phyloP scores from a whole-genome alignment of 176 grass and related monocot genomes.

The Oryza nivara region DNA sequence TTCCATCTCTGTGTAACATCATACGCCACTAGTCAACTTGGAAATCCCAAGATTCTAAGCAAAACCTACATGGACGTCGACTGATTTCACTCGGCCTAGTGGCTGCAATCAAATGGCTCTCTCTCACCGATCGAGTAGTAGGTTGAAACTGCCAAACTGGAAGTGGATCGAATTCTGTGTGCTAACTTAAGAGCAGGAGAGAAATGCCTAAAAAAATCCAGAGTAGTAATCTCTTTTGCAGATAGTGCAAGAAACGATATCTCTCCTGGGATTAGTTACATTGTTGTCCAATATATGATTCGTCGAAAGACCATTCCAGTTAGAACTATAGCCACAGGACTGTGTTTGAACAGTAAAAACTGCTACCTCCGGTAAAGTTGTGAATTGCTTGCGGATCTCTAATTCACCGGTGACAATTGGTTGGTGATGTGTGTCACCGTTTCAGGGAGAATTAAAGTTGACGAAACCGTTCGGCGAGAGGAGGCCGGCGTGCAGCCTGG shows the following conservation, averaged over 20 bases:
- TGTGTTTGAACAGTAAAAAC: neutral
- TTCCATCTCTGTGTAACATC: neutral
- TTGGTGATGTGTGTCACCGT: neutral
- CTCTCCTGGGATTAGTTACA: neutral
- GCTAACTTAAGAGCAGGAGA: neutral
- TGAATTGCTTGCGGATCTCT: no score
- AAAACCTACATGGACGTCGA: neutral
- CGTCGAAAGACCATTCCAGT: neutral
- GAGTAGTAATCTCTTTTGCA: no score
- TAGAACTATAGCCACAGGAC: neutral
- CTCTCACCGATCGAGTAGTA: neutral
- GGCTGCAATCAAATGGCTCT: neutral
- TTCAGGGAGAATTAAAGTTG: neutral
- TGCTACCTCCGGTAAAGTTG: neutral
- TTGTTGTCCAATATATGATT: neutral
- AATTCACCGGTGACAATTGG: neutral
- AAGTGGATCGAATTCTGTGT: neutral
- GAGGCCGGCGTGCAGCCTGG: neutral
- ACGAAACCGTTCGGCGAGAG: conserved; percentile 36
- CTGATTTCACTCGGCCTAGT: neutral
- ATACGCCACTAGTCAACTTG: neutral
- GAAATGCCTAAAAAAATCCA: neutral
- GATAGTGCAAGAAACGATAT: neutral
- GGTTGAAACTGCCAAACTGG: neutral
- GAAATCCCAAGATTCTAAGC: neutral